Evolutionary conservation across 2,329 filamentous ascomycete genomes (phyloP), one percentile per base, ranked within the genome.

Genomic region (Pseudopyrenochaeta lycopersici): DNA sequence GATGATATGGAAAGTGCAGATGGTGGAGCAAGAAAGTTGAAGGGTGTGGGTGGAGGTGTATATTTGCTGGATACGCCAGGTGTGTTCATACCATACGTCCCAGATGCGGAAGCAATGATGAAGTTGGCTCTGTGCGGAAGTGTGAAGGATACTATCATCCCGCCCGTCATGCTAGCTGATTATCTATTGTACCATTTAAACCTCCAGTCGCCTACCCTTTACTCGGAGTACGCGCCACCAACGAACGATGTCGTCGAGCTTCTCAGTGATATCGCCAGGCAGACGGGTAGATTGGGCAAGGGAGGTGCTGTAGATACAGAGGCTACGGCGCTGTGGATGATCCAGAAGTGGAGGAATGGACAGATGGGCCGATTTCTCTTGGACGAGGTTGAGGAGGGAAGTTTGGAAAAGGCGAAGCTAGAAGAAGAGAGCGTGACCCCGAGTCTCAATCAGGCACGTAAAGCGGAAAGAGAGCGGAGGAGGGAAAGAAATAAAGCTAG

Each of bases 11-110:
- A 60, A 17, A 54, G 55, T 9, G 62, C 61, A 17, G 65, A 61
- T 14, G 56, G 58, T n/a, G 50, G 47, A 10, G 31, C 44, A 10
- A 63, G 46, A 78, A 38, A 76, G 44, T 52, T 50, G 14, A 63
- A 63, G 14, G 72, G 69, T 2, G 68, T 75, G 0, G 72, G 78
- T 7, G 79, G 78, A 3, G 89, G 88, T 38, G 88, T 97, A 4
- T 97, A 95, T 73, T 79, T 98, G 38, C 80, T 96, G 42, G 95
- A 99, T 76, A 97, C 94, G 0, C 95, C 95, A 0, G 95, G 95
- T 42, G 93, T 99, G 7, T 99, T 98, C 75, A 86, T 97, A 54
- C 95, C 95, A 0, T 97, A 96, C 73, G 90, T 98, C 23, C 85
- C 89, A 0, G 86, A 96, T 68, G 84, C 90, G 14, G 90, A 95